A percentile compares a stretch with the other conserved stretches of the same genome.
Evolutionary conservation across 768 basidiomycete genomes (phyloP).

Genomic region (Sporobolomyces pararoseus): DNA sequence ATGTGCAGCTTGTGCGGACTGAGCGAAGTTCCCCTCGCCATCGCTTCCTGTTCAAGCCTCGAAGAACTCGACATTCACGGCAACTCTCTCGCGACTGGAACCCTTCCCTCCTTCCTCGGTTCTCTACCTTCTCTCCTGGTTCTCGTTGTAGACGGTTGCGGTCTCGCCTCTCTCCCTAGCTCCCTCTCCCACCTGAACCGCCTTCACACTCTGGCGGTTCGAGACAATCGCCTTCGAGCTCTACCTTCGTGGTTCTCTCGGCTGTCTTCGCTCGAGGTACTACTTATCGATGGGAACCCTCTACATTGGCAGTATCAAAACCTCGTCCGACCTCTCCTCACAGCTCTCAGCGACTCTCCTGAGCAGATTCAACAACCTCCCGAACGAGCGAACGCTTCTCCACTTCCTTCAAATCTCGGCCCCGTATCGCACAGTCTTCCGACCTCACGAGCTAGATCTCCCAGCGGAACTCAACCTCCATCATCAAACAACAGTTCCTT

Average conservation of each 20-base stretch:
- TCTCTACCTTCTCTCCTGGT: constrained; percentile 73
- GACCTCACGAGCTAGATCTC: constrained; percentile 39
- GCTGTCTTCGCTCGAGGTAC: constrained; percentile 69
- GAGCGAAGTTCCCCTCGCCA: constrained; percentile 65
- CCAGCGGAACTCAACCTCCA: background rate
- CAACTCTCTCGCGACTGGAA: constrained; percentile 68
- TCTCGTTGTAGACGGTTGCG: constrained; percentile 87
- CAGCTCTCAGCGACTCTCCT: constrained; percentile 37
- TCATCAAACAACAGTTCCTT: constrained; percentile 11
- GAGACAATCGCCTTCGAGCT: constrained; percentile 79
- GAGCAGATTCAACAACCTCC: constrained; percentile 44
- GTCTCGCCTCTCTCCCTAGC: constrained; percentile 69
- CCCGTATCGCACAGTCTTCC: constrained; percentile 58
- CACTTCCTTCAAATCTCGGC: constrained; percentile 53
- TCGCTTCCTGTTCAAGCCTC: constrained; percentile 72
- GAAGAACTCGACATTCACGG: constrained; percentile 91
- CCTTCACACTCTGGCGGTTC: constrained; percentile 82
- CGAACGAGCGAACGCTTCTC: constrained; percentile 55
- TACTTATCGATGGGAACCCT: constrained; percentile 92
- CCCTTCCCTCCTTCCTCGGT: constrained; percentile 84
- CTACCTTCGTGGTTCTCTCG: constrained; percentile 94
- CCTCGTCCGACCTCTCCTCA: constrained; percentile 74
- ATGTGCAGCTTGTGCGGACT: constrained; percentile 50
- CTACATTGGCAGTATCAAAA: constrained; percentile 92
- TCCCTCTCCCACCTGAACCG: constrained; percentile 68